Evolutionary conservation across 352 stramenopile species (phyloP), one percentile per base, ranked within the genome.

Genomic region (Phytopythium litorale): DNA sequence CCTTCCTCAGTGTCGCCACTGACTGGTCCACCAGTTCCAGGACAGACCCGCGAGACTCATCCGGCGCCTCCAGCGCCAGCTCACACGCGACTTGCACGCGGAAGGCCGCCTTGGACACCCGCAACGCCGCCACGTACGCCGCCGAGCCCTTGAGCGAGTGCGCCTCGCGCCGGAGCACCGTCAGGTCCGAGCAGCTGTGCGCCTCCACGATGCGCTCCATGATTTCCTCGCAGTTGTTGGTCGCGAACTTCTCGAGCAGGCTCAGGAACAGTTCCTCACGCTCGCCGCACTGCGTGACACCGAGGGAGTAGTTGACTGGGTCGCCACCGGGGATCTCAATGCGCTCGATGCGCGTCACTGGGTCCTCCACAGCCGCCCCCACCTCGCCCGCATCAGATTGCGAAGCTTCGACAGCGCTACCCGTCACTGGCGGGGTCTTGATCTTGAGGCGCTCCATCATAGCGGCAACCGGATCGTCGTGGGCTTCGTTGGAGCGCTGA

Each of bases 101-200:
- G 76, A 88, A 94, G 8, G 85, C 83, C 4, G 80, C 72, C 62
- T 90, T 92, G n/a, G 83, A 92, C 30, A 94, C 75, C 1, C 85
- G 78, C 13, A 90, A 73, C 4, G 85, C 85, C 18, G 85, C 85
- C 0, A 88, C 85, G 52, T 94, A 94, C 25, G 85, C 81, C 3
- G 85, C 91, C 4, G 83, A 91, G 3, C 85, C 85, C 55, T 94
- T 94, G 13, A 94, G 65, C 15, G 85, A 92, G 68, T 94, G 85
- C 11, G 81, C 75, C 70, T 94, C 85, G 19, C 85, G 78, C 11
- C 79, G 71, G 33, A 86, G 72, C 25, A 82, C 60, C 4, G 60
- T 54, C 23, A 90, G 73, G 33, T 92, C 72, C n/a, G 67, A 70
- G 51, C 66, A 40, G 13, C 79, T 60, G 28, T 87, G 77, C 0